Percentiles rank a stretch among this genome's conserved stretches.
Conservation (phyloP, 495 filamentous ascomycete genomes). For the Xylaria grammica region DNA sequence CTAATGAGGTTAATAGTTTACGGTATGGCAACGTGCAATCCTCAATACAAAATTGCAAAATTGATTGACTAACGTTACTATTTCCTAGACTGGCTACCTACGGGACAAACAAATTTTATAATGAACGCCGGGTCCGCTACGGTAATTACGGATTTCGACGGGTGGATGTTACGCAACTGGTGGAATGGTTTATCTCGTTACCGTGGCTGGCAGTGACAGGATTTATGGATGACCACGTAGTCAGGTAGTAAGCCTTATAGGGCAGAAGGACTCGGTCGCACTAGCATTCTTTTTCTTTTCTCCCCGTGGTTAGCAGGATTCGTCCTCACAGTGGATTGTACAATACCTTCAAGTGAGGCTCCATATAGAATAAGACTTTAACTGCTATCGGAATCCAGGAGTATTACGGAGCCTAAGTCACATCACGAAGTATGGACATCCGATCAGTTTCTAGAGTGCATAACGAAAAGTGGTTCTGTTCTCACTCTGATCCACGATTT, state of each 20-base stretch:
- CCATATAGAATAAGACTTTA: not conserved
- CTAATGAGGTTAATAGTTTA: not conserved
- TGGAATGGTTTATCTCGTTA: constrained; percentile 8
- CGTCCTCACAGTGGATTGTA: not conserved
- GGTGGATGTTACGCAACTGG: constrained; percentile 28
- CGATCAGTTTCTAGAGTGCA: no score
- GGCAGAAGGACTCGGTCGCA: no score
- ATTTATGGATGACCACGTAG: not conserved
- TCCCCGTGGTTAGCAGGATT: no score
- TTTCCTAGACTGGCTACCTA: constrained; percentile 19
- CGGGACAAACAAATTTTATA: constrained; percentile 24
- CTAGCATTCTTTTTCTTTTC: no score
- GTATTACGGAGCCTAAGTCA: no score
- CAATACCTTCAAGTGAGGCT: not conserved
- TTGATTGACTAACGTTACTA: not conserved
- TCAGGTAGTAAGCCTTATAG: not conserved
- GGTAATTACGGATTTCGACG: constrained; percentile 25
- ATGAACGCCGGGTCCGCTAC: constrained; percentile 21
- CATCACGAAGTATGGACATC: no score
- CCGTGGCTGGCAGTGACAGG: constrained; percentile 4
- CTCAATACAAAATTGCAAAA: not conserved
- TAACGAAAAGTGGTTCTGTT: no score
- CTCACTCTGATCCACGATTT: no score
- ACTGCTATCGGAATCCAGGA: no score
- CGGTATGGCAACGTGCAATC: not conserved